These are phyloP conservation scores for Niveomyces coronatus DNA, from an alignment of 2,329 filamentous ascomycete species.

Conservation along the genomic window DNA sequence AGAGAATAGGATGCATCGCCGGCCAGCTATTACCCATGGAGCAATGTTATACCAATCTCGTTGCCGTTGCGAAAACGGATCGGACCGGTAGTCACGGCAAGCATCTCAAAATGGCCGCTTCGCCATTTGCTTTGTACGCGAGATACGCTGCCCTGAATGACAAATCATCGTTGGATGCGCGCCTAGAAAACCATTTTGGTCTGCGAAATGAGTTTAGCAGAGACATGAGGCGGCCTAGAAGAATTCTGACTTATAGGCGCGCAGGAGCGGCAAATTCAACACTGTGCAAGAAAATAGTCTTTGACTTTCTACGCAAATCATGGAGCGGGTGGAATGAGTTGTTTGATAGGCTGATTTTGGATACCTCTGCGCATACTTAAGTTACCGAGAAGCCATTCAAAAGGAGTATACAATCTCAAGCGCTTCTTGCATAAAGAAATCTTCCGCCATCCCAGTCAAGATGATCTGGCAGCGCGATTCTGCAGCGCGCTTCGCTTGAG, in stretches of 20 bases:
- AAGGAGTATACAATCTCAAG: constrained; percentile 17
- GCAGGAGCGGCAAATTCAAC: constrained; percentile 31
- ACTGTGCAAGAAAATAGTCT: constrained; percentile 30
- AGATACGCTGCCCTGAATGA: neutral
- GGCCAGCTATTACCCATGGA: constrained; percentile 22
- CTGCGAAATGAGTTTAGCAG: neutral
- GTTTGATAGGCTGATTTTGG: constrained; percentile 30
- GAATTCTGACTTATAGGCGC: constrained; percentile 27
- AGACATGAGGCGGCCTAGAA: neutral
- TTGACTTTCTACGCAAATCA: constrained; percentile 19
- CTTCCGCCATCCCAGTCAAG: constrained; percentile 14
- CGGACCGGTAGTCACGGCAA: constrained; percentile 4
- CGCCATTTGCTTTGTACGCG: neutral
- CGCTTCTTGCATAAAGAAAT: constrained; percentile 19
- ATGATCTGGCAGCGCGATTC: constrained; percentile 14
- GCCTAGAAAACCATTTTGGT: neutral
- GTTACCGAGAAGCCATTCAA: neutral
- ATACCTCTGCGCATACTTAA: constrained; percentile 27
- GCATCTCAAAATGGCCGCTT: neutral
- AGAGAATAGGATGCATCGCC: constrained; percentile 19
- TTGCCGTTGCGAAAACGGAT: constrained; percentile 19
- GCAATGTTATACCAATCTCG: constrained; percentile 30
- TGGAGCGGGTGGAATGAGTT: constrained; percentile 15
- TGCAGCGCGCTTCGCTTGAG: constrained; percentile 4
- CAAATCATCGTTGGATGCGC: neutral